Evolutionary conservation across 352 stramenopile genomes (phyloP), one percentile per base, ranked within the genome.

Genomic region (Phytopythium ostracodes): DNA sequence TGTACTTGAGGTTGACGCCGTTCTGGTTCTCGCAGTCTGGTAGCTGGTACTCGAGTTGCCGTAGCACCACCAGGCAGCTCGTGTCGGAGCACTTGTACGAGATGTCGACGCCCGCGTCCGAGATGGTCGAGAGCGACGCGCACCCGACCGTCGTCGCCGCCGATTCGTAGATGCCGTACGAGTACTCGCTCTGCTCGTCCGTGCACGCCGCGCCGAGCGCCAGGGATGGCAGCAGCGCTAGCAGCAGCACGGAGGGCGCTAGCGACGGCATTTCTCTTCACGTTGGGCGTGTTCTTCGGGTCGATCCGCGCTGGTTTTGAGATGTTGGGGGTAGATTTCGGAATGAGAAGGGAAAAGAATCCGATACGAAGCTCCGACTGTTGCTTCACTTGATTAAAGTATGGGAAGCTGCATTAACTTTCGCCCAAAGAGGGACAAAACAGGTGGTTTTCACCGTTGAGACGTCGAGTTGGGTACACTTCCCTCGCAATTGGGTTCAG

Each of bases 191-290:
- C 56, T 68, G 47, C 1, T 18, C 46, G 24, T 57, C 61, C 9
- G 65, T 65, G 56, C 65, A 71, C 36, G 62, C 56, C 6, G 22
- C 65, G 1, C 60, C 65, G 52, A 59, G 52, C 52, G 35, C 52
- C 33, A 22, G 10, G 52, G 9, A 5, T 31, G 52, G 31, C 20
- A 59, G 33, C 5, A 59, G 52, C 10, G 52, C 31, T 6, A 46
- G 31, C 52, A 43, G 52, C 31, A 59, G 24, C 31, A 33, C 10
- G 22, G 52, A 59, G 20, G 22, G 33, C 33, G 18, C 22, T 18
- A 33, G 22, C 46, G 46, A n/a, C 43, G 20, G 43, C 43, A 50
- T 50, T 3, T 47, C n/a, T 25, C 17, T 22, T 47, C 42, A 14
- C 10, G 33, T 38, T 31, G n/a, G 44, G 4, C 22, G 9, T 31